Base-by-base conservation (phyloP, 164 flowering plant species). In the Echeveria elegans region DNA sequence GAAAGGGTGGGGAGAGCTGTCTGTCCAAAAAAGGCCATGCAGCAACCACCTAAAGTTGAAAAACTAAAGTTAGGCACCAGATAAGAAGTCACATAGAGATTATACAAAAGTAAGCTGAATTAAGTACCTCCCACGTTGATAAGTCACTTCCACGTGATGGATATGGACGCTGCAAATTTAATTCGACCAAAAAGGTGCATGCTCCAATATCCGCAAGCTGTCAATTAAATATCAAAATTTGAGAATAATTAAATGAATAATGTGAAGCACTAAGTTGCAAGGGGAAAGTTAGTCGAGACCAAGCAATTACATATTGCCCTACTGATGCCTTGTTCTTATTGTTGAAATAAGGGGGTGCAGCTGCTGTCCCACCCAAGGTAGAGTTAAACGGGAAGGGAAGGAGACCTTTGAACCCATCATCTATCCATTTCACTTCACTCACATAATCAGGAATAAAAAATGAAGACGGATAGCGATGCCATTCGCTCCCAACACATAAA, bases 401-500 rank as follows among this genome's bases (percentile, higher is more conserved):
- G 38, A 95, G 92, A 59, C 99, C 99, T 63, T 79, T 75, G 80
- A 92, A 95, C 16, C 97, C 99, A 83, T 95, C 99, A 75, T 89
- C 97, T 66, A 95, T 81, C 99, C 99, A 95, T 53, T 85, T 75
- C 53, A 95, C 97, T 79, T 95, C 83, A 70, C 81, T 73, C 24
- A 92, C 77, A 74, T 80, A 85, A 48, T 83, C 84, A 65, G 97
- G 97, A 66, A 95, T 67, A 38, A 90, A 86, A 71, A 95, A 92
- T 62, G 97, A 92, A 50, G 97, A 95, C 14, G 99, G 99, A 64
- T 72, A 95, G 0, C 97, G 86, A 71, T 95, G 97, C 96, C 97
- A 95, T 77, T 95, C 99, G 74, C 99, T 92, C 74, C 99, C 99
- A 73, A 95, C 88, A 69, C 99, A 95, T 38, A 95, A 69, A 8